Base-by-base conservation (phyloP, 441 rosid species). In the Jatropha multifida region DNA sequence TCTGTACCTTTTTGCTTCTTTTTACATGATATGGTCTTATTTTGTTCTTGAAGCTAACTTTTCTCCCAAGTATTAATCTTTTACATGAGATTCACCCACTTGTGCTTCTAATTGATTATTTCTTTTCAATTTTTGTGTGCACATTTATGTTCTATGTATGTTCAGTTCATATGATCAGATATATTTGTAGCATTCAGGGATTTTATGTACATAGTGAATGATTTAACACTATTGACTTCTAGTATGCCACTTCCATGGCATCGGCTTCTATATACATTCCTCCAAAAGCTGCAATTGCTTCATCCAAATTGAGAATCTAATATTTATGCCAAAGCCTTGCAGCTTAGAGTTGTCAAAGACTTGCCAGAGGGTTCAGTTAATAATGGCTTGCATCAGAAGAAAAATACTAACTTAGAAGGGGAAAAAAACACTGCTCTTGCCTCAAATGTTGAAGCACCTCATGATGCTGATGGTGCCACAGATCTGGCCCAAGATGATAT, bases 321-420 rank as follows among this genome's bases (percentile, higher is more conserved):
- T 70, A 49, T 80, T 74, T 20, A 66, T 76, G 13, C 68, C 56
- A 51, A 71, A 77, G 41, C 67, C 68, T 84, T 89, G 85, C 88
- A 91, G 93, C 76, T 83, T 65, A 87, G 84, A 79, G 71, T 73
- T 68, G 72, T 78, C 78, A 82, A 77, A 80, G 82, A 83, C 72
- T 78, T 83, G 74, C 78, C 75, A 55, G 88, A 84, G 65, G 69
- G 76, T 67, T 80, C 87, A 51, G 75, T 61, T 78, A 41, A 55
- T 61, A 48, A 62, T 65, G 62, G 49, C 59, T 60, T 76, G 65
- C 65, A 64, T 70, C 77, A 42, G 72, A 73, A 41, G 69, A 77
- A 69, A 74, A 70, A 77, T 55, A 69, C 70, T 78, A 81, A 48
- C 17, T 52, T 74, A 74, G 85, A 69, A 65, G 83, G 78, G 65